Evolutionary conservation across 2,329 filamentous ascomycete species (phyloP).

Genomic region (Diaporthe destruens): DNA sequence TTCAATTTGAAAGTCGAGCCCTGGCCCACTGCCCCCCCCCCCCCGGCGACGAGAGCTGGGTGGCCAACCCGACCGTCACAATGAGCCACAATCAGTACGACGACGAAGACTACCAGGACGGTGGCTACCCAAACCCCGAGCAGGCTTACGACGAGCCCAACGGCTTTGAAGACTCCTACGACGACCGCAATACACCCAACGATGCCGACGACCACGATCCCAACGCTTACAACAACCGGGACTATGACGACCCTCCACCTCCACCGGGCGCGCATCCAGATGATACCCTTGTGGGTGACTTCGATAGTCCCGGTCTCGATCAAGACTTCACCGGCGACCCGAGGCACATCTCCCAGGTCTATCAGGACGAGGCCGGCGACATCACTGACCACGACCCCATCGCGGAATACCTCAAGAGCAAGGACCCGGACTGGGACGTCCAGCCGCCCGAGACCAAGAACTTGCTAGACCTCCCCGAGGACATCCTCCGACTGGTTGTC

Average conservation of each 20-base stretch:
- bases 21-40: neutral
- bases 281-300: conserved; percentile 12
- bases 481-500: conserved; percentile 82
- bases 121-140: conserved; percentile 29
- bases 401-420: conserved; percentile 63
- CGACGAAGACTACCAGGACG: conserved; percentile 27
- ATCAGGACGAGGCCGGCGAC: conserved; percentile 36
- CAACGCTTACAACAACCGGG: conserved; percentile 15
- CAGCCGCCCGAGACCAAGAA: conserved; percentile 68
- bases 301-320: conserved; percentile 9
- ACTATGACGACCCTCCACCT: conserved; percentile 34
- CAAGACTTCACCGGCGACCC: conserved; percentile 31
- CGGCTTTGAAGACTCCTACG: conserved; percentile 20
- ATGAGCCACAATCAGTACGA: conserved; percentile 38
- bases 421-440: conserved; percentile 76
- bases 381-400: conserved; percentile 38
- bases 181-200: conserved; percentile 32
- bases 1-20: too few relatives aligned
- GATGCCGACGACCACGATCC: conserved; percentile 35
- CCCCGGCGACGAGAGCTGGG: neutral
- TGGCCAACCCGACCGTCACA: conserved; percentile 11
- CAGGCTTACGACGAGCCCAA: conserved; percentile 32
- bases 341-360: conserved; percentile 40
- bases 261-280: conserved; percentile 34
- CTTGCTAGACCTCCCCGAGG: conserved; percentile 81